Evolutionary conservation across 805 yeast genomes (phyloP).

Genomic region (Myxozyma neotropica): DNA sequence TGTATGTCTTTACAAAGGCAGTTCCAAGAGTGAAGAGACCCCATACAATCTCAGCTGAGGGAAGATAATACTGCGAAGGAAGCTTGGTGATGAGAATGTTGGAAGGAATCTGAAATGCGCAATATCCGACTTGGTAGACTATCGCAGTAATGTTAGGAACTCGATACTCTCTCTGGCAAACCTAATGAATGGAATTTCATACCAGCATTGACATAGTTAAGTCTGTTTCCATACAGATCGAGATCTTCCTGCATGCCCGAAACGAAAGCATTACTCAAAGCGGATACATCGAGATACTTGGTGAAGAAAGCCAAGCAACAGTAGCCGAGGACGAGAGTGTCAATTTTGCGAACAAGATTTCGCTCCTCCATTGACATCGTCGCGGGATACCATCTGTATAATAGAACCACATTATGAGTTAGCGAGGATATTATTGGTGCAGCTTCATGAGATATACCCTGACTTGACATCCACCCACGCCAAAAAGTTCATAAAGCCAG

Average conservation of each 20-base stretch:
- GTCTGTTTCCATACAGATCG: conserved; percentile 62
- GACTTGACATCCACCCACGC: conserved; percentile 7
- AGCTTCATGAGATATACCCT: too few species aligned
- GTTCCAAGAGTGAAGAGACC: conserved; percentile 63
- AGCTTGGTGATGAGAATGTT: conserved; percentile 57
- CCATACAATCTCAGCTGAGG: conserved; percentile 66
- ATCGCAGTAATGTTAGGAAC: too few species aligned
- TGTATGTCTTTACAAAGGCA: conserved; percentile 54
- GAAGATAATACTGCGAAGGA: conserved; percentile 59
- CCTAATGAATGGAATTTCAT: too few species aligned
- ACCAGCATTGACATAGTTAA: conserved; percentile 56
- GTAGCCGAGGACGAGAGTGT: conserved; percentile 55
- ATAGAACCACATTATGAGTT: not conserved
- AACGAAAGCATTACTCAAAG: conserved; percentile 65
- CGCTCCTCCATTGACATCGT: conserved; percentile 45
- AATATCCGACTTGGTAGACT: conserved; percentile 60
- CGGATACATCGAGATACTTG: conserved; percentile 63
- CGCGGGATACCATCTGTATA: conserved; percentile 22
- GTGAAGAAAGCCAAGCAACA: conserved; percentile 68
- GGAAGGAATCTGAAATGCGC: conserved; percentile 66
- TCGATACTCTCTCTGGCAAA: too few species aligned
- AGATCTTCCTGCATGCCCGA: conserved; percentile 61
- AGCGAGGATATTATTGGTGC: not conserved
- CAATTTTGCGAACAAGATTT: conserved; percentile 55
- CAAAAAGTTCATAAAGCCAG: not conserved